Percentiles rank a stretch among this genome's conserved stretches.
These are phyloP conservation scores for Aspergillus caelatus DNA, from an alignment of 2,329 filamentous ascomycete genomes.

Conservation along the genomic window DNA sequence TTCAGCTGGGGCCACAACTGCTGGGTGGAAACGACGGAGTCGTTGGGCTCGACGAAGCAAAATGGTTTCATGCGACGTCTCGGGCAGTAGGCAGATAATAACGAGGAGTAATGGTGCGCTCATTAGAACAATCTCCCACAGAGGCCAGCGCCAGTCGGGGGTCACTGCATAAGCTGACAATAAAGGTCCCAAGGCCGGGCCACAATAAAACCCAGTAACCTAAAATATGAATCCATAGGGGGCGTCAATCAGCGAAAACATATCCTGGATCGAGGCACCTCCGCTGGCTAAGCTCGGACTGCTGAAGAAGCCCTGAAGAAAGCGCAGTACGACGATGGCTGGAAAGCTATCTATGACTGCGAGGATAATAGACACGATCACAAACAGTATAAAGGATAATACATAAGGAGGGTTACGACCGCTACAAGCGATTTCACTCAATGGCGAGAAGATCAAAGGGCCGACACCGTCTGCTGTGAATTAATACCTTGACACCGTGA, in stretches of 20 bases:
- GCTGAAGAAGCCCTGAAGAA: slow-evolving; percentile 68
- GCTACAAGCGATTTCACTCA: slow-evolving; percentile 67
- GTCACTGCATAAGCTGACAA: background rate
- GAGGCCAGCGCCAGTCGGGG: slow-evolving; percentile 60
- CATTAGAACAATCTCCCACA: slow-evolving; percentile 64
- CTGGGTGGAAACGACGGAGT: background rate
- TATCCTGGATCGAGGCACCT: slow-evolving; percentile 50
- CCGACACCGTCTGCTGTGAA: slow-evolving; percentile 55
- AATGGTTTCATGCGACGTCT: slow-evolving; percentile 7
- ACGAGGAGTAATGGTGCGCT: slow-evolving; percentile 60
- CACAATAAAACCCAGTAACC: slow-evolving; percentile 52
- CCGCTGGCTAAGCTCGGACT: slow-evolving; percentile 66
- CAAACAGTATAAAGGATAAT: slow-evolving; percentile 68
- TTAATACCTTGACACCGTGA: background rate
- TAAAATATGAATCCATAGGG: slow-evolving; percentile 64
- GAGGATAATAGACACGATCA: slow-evolving; percentile 67
- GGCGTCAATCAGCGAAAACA: slow-evolving; percentile 54
- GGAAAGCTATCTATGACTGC: slow-evolving; percentile 65
- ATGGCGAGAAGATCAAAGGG: slow-evolving; percentile 66
- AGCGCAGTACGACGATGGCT: slow-evolving; percentile 65
- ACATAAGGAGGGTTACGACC: slow-evolving; percentile 71
- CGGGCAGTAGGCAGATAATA: slow-evolving; percentile 64
- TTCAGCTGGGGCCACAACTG: slow-evolving; percentile 1
- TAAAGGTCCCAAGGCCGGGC: slow-evolving; percentile 57
- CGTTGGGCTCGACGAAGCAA: slow-evolving; percentile 4